Conservation (phyloP, 495 filamentous ascomycete genomes). For the Neurospora sp. region DNA sequence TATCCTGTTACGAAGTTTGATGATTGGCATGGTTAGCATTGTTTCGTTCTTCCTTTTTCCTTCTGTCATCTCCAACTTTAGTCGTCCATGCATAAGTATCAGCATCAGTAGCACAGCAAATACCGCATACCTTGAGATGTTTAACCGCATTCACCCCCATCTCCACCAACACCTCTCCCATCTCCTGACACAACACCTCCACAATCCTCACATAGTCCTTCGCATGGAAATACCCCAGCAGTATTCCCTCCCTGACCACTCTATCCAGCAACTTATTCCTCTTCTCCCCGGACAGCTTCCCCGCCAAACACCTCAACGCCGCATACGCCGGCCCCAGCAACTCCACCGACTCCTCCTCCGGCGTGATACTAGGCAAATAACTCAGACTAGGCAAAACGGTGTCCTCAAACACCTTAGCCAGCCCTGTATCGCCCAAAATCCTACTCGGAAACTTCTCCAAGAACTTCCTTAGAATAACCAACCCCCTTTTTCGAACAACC, state of each 20-base stretch:
- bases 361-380: constrained; percentile 70
- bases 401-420: constrained; percentile 70
- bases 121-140: constrained; percentile 51
- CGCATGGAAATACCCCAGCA: constrained; percentile 44
- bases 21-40: background rate
- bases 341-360: constrained; percentile 55
- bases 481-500: constrained; percentile 48
- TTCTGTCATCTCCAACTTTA: no score
- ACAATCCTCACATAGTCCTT: constrained; percentile 42
- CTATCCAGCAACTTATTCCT: constrained; percentile 35
- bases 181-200: constrained; percentile 47
- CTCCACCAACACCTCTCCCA: constrained; percentile 40
- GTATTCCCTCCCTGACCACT: constrained; percentile 45
- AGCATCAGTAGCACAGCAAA: background rate
- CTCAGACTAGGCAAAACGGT: constrained; percentile 63
- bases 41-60: background rate
- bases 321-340: constrained; percentile 59
- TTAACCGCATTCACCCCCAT: constrained; percentile 63
- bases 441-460: constrained; percentile 46
- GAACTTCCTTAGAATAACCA: constrained; percentile 48
- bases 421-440: constrained; percentile 60
- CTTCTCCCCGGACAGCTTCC: constrained; percentile 26
- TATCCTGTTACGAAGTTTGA: constrained; percentile 31
- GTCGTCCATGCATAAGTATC: background rate
- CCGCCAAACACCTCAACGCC: constrained; percentile 50